Conservation (phyloP, 129 eudicot genomes). For the Oenanthe sinensis region DNA sequence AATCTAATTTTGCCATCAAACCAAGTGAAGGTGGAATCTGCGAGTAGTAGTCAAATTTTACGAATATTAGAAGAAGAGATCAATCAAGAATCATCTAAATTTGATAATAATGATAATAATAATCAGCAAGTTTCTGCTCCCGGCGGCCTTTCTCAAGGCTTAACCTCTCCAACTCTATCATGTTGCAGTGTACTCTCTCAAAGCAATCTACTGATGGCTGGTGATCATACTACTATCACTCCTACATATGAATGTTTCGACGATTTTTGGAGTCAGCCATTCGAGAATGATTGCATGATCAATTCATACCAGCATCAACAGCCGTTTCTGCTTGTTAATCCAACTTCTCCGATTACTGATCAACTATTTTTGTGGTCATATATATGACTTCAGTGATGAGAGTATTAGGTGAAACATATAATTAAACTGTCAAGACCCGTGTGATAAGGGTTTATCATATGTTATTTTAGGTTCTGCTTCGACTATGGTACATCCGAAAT, state of each 20-base stretch:
- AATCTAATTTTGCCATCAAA: not conserved
- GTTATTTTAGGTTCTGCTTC: too few relatives aligned
- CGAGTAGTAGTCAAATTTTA: not conserved
- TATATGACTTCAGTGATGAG: not conserved
- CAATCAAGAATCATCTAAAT: not conserved
- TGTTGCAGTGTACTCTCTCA: not conserved
- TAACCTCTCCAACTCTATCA: not conserved
- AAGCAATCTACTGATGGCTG: not conserved
- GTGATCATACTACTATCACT: not conserved
- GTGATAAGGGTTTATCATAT: too few relatives aligned
- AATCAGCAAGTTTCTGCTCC: not conserved
- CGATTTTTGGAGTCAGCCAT: not conserved
- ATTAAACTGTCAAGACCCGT: too few relatives aligned
- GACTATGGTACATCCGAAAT: too few relatives aligned
- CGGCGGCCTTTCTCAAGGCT: not conserved
- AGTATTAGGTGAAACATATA: not conserved
- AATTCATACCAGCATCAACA: not conserved
- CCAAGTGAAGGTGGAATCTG: not conserved
- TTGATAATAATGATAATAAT: not conserved
- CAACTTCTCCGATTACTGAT: not conserved
- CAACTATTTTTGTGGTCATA: conserved; percentile 1
- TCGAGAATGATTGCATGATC: not conserved
- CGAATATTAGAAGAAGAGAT: not conserved
- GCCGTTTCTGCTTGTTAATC: not conserved
- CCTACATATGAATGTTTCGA: not conserved